phyloP scores from a whole-genome alignment of 2,329 filamentous ascomycete genomes.

The Coleophoma eucalyptorum region DNA sequence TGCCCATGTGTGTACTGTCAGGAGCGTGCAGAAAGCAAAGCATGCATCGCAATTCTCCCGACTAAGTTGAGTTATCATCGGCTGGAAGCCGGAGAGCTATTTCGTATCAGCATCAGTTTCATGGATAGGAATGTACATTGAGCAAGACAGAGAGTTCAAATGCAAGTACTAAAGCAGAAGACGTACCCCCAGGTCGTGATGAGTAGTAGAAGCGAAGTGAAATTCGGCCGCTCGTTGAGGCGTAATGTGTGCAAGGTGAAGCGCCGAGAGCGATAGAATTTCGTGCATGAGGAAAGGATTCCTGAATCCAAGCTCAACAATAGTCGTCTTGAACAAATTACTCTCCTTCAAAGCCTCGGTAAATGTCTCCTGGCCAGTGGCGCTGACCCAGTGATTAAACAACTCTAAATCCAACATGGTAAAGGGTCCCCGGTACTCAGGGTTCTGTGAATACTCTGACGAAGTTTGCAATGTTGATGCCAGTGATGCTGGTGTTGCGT shows the following conservation, averaged over 20 bases:
- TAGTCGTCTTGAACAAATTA: slow-evolving; percentile 17
- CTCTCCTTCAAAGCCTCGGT: slow-evolving; percentile 7
- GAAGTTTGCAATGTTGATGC: too few relatives aligned
- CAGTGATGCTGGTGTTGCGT: slow-evolving; percentile 5
- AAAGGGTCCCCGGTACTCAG: slow-evolving; percentile 6
- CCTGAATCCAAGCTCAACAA: slow-evolving; percentile 19
- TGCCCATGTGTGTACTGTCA: slow-evolving; percentile 31
- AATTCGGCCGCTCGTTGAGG: slow-evolving; percentile 15
- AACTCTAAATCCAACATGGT: slow-evolving; percentile 37
- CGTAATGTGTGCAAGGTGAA: slow-evolving; percentile 28
- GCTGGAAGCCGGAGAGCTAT: slow-evolving; percentile 26
- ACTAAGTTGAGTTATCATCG: slow-evolving; percentile 40
- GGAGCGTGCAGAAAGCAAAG: slow-evolving; percentile 26
- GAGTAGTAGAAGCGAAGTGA: slow-evolving; percentile 25
- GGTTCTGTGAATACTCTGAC: too few relatives aligned
- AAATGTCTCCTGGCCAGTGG: slow-evolving; percentile 25
- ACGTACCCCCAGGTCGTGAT: slow-evolving; percentile 21
- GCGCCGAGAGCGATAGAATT: slow-evolving; percentile 29
- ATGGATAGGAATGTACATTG: not conserved
- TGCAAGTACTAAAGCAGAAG: not conserved
- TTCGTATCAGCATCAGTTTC: slow-evolving; percentile 1
- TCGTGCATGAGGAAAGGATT: slow-evolving; percentile 32
- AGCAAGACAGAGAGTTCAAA: not conserved
- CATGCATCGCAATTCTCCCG: slow-evolving; percentile 27
- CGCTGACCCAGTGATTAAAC: slow-evolving; percentile 38